These are phyloP conservation scores for Castanea crenata DNA, from an alignment of 306 rosid genomes.

Conservation along the genomic window DNA sequence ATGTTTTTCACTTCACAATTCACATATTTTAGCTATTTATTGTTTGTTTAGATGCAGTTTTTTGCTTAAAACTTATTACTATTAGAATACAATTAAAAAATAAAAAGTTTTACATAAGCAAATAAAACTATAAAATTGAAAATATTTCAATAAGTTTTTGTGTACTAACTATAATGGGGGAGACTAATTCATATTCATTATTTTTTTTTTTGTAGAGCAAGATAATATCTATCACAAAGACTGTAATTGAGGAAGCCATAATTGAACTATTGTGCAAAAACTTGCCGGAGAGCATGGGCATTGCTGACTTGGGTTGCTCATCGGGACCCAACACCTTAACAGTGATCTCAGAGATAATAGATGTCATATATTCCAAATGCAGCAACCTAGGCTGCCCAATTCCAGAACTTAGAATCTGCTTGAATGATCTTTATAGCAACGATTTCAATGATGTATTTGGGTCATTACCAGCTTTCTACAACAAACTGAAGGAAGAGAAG, in stretches of 20 bases:
- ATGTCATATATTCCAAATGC: constrained; percentile 27
- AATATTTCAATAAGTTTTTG: too few relatives aligned
- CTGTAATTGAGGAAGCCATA: constrained; percentile 43
- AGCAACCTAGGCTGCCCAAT: not conserved
- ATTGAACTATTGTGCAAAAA: constrained; percentile 19
- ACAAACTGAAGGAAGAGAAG: constrained; percentile 17
- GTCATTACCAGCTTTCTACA: constrained; percentile 61
- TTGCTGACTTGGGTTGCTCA: constrained; percentile 87
- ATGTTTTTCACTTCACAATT: too few relatives aligned
- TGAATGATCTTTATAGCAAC: constrained; percentile 69
- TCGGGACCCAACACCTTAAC: constrained; percentile 71
- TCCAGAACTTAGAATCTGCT: constrained; percentile 46
- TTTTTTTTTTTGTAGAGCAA: constrained; percentile 22
- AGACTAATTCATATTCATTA: not conserved
- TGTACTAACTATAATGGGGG: too few relatives aligned
- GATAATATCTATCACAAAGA: constrained; percentile 36
- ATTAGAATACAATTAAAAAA: too few relatives aligned
- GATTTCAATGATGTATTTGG: constrained; percentile 72
- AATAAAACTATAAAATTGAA: too few relatives aligned
- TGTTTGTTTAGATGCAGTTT: too few relatives aligned
- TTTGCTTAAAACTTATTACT: too few relatives aligned
- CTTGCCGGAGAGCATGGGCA: constrained; percentile 42
- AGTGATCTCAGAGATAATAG: constrained; percentile 44
- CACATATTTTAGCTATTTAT: too few relatives aligned
- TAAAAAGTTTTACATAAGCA: too few relatives aligned